Conservation (phyloP, 2,329 filamentous ascomycete species). For the Aspergillus floridensis region DNA sequence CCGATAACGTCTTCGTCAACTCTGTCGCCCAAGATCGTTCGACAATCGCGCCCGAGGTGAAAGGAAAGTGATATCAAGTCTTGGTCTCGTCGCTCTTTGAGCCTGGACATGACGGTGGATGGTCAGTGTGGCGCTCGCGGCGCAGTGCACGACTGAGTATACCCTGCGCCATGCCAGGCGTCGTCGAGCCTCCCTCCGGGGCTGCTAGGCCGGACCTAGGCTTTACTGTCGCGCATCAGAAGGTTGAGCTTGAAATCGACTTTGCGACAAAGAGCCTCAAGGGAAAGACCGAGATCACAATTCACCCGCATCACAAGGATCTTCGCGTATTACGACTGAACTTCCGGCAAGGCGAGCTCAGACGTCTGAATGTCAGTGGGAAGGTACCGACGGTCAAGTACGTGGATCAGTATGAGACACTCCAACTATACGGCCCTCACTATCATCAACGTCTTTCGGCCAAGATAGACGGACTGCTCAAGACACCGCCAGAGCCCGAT, state of each 20-base stretch:
- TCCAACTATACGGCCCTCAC: conserved; percentile 57
- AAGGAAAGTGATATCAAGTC: neutral
- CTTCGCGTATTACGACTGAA: conserved; percentile 58
- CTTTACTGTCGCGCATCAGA: conserved; percentile 72
- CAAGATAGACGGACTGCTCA: conserved; percentile 60
- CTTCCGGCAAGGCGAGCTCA: conserved; percentile 61
- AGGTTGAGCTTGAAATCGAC: conserved; percentile 84
- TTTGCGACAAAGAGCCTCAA: conserved; percentile 72
- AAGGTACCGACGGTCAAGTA: conserved; percentile 42
- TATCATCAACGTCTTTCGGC: conserved; percentile 76
- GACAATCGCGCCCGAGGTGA: neutral
- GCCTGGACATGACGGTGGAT: conserved; percentile 41
- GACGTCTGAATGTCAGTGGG: conserved; percentile 49
- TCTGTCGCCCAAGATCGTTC: neutral
- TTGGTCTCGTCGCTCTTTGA: conserved; percentile 16
- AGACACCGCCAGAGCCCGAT: conserved; percentile 54
- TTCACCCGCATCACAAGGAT: conserved; percentile 62
- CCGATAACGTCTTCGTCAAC: neutral
- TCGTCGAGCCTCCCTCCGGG: conserved; percentile 35
- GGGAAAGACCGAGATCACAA: conserved; percentile 77
- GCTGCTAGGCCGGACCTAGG: conserved; percentile 35
- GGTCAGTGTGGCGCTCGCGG: conserved; percentile 35
- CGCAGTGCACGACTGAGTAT: conserved; percentile 38
- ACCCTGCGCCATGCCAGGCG: conserved; percentile 38
- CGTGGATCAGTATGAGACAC: conserved; percentile 45